Conservation (phyloP, 2,329 filamentous ascomycete genomes). For the Penicillium corylophilum region DNA sequence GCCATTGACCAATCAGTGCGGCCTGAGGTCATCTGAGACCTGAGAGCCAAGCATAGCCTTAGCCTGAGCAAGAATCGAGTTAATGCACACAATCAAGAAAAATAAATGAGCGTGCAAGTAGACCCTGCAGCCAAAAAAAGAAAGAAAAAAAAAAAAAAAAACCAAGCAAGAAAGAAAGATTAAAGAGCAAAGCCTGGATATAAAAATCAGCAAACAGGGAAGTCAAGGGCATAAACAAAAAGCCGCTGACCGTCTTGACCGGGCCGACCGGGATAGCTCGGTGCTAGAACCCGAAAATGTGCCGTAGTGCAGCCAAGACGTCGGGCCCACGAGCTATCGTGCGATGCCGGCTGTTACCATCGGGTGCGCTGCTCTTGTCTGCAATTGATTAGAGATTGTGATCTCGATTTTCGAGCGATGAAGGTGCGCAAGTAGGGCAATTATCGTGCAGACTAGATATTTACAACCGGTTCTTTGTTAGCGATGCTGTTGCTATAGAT, state of each 20-base stretch:
- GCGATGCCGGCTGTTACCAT: background rate
- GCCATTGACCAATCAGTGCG: background rate
- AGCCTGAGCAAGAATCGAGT: background rate
- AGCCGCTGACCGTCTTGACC: conserved; percentile 4
- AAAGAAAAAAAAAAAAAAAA: background rate
- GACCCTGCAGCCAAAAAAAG: background rate
- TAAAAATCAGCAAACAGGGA: background rate
- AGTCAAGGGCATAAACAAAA: conserved; percentile 9
- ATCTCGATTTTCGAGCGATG: background rate
- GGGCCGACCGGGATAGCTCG: conserved; percentile 10
- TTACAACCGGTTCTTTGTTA: background rate
- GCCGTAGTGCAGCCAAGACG: conserved; percentile 6
- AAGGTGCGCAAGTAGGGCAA: background rate
- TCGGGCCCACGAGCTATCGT: background rate
- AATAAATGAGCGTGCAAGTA: background rate
- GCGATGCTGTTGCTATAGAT: background rate
- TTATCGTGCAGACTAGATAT: background rate
- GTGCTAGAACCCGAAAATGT: conserved; percentile 11
- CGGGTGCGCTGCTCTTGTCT: background rate
- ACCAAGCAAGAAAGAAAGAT: background rate
- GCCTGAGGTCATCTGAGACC: background rate
- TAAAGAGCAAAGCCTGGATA: background rate
- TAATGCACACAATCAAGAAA: background rate
- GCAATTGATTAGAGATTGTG: background rate
- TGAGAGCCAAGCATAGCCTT: background rate